A percentile compares a stretch with the other conserved stretches of the same genome.
These are phyloP conservation scores for Wilcoxina mikolae DNA, from an alignment of 495 filamentous ascomycete genomes.

Conservation along the genomic window DNA sequence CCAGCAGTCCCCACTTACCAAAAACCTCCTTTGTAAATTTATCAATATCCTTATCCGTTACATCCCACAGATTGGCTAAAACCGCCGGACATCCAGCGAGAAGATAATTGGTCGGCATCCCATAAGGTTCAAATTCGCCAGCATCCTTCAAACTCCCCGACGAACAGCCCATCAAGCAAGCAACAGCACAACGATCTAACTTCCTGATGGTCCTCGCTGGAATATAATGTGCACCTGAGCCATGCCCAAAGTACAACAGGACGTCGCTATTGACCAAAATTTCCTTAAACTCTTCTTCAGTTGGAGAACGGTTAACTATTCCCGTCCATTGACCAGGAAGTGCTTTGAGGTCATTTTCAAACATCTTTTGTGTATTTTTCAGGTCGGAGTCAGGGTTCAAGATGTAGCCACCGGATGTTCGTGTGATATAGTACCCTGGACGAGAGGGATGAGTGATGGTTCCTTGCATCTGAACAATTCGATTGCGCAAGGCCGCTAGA, in stretches of 20 bases:
- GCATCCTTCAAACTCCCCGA: conserved; percentile 61
- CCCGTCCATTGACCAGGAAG: conserved; percentile 46
- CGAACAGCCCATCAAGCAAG: conserved; percentile 85
- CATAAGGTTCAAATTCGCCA: conserved; percentile 78
- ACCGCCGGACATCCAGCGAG: conserved; percentile 69
- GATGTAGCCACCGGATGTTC: conserved; percentile 58
- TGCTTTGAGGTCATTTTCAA: conserved; percentile 43
- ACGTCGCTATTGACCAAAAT: conserved; percentile 47
- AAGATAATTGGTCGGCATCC: conserved; percentile 81
- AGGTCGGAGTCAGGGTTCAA: conserved; percentile 80
- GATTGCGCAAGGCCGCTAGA: conserved; percentile 58
- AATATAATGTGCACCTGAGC: conserved; percentile 88
- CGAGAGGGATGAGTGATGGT: conserved; percentile 12
- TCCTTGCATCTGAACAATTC: conserved; percentile 41
- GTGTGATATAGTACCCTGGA: conserved; percentile 42
- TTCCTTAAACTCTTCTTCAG: conserved; percentile 57
- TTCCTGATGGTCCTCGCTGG: conserved; percentile 61
- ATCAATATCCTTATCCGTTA: conserved; percentile 93
- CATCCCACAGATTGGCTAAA: conserved; percentile 88
- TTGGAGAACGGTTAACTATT: conserved; percentile 51
- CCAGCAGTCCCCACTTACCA: conserved; percentile 64
- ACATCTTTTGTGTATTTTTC: conserved; percentile 57
- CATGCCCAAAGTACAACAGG: conserved; percentile 89
- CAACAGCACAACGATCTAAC: conserved; percentile 60
- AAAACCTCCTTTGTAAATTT: conserved; percentile 64